These are phyloP conservation scores for Leptographium lundbergii DNA, from an alignment of 2,329 filamentous ascomycete species.

Conservation along the genomic window DNA sequence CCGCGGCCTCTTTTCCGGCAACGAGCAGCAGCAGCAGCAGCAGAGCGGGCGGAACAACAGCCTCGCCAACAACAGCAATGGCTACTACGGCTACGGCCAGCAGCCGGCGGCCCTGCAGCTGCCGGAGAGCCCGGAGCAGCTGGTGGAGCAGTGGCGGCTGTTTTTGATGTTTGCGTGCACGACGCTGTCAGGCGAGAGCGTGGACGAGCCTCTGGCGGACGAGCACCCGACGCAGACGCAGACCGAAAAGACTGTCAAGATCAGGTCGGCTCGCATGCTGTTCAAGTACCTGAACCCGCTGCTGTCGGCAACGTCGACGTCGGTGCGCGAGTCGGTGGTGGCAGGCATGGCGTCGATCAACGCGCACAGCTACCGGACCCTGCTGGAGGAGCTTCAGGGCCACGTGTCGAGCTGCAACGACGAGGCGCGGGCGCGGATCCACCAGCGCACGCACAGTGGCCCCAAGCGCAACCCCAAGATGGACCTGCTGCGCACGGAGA, in stretches of 20 bases:
- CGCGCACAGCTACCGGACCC: conserved; percentile 77
- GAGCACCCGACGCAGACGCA: conserved; percentile 24
- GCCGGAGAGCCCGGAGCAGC: conserved; percentile 45
- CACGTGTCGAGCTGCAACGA: conserved; percentile 79
- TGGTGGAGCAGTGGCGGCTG: conserved; percentile 96
- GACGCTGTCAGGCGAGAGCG: conserved; percentile 50
- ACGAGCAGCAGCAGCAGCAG: conserved; percentile 29
- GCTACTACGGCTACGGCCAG: background rate
- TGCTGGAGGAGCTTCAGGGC: conserved; percentile 81
- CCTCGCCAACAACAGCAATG: too few relatives aligned
- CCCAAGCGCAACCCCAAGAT: conserved; percentile 72
- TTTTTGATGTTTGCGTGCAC: conserved; percentile 97
- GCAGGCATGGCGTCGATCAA: conserved; percentile 90
- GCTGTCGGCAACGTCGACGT: conserved; percentile 63
- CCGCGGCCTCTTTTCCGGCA: conserved; percentile 51
- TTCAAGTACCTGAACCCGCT: conserved; percentile 89
- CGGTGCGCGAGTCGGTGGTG: conserved; percentile 82
- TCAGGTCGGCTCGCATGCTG: conserved; percentile 75
- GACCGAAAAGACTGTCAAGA: conserved; percentile 40
- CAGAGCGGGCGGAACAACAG: too few relatives aligned
- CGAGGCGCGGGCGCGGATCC: conserved; percentile 74
- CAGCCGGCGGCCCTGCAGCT: conserved; percentile 56
- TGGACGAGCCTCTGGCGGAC: background rate
- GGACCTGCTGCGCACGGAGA: conserved; percentile 80
- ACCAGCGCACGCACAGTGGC: conserved; percentile 74